These are phyloP conservation scores for Aspergillus brasiliensis DNA, from an alignment of 2,329 filamentous ascomycete species.

Conservation along the genomic window DNA sequence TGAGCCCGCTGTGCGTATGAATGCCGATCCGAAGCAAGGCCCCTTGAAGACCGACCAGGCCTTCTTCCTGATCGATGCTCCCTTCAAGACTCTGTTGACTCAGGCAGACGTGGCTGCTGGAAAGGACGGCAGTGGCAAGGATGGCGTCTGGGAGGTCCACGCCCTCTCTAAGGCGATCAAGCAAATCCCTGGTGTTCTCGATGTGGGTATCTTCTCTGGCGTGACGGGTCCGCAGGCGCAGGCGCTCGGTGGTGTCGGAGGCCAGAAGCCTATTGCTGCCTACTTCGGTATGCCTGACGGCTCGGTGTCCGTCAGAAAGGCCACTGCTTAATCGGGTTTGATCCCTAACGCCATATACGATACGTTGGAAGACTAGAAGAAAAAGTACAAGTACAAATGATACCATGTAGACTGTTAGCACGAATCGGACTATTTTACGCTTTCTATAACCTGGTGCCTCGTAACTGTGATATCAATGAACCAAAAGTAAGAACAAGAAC, in stretches of 20 bases:
- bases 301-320: slow-evolving; percentile 59
- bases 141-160: slow-evolving; percentile 78
- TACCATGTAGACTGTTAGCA: slow-evolving; percentile 22
- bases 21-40: slow-evolving; percentile 75
- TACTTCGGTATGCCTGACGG: slow-evolving; percentile 93
- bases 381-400: slow-evolving; percentile 15
- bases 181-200: slow-evolving; percentile 80
- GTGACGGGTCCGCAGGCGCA: slow-evolving; percentile 72
- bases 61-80: slow-evolving; percentile 90
- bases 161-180: slow-evolving; percentile 74
- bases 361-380: slow-evolving; percentile 4
- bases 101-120: slow-evolving; percentile 55
- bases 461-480: not conserved
- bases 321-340: slow-evolving; percentile 23
- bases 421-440: slow-evolving; percentile 9
- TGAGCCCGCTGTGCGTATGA: slow-evolving; percentile 70
- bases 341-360: slow-evolving; percentile 1
- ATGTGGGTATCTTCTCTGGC: slow-evolving; percentile 88
- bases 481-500: slow-evolving; percentile 1
- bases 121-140: slow-evolving; percentile 57
- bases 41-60: slow-evolving; percentile 83
- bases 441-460: slow-evolving; percentile 10
- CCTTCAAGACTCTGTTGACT: slow-evolving; percentile 75
- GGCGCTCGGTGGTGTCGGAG: slow-evolving; percentile 63
- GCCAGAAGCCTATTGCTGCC: slow-evolving; percentile 87